A percentile compares a stretch with the other conserved stretches of the same genome.
Conservation (phyloP, 371 early-diverging fungal genomes). For the Gilbertella persicaria region DNA sequence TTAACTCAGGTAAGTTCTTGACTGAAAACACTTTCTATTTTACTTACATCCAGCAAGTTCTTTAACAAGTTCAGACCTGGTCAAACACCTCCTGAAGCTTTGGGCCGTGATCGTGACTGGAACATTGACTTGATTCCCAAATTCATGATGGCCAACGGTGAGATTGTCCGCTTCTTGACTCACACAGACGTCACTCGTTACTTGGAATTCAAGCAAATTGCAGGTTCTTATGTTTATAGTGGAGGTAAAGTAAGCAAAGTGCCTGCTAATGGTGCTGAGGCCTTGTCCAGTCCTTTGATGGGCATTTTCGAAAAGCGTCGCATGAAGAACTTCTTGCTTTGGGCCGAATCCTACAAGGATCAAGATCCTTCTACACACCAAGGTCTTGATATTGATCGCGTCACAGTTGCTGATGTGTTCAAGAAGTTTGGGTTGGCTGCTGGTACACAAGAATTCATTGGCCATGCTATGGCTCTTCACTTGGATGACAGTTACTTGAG, state of each 20-base stretch:
- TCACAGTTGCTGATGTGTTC: constrained; percentile 89
- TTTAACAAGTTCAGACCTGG: constrained; percentile 85
- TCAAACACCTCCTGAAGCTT: constrained; percentile 59
- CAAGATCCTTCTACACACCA: constrained; percentile 83
- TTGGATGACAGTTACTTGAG: constrained; percentile 92
- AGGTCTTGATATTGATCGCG: constrained; percentile 75
- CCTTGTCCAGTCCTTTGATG: constrained; percentile 86
- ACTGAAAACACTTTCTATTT: not conserved
- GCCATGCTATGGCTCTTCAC: constrained; percentile 97
- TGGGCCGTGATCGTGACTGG: constrained; percentile 94
- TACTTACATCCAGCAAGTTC: constrained; percentile 45
- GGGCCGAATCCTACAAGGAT: constrained; percentile 83
- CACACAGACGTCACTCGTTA: constrained; percentile 98
- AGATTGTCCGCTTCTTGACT: constrained; percentile 81
- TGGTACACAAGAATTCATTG: constrained; percentile 97
- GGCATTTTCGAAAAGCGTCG: constrained; percentile 97
- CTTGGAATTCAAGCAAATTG: constrained; percentile 97
- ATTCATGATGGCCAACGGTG: constrained; percentile 98
- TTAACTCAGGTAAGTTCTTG: constrained; percentile 75
- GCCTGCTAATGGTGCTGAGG: constrained; percentile 93
- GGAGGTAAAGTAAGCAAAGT: constrained; percentile 92
- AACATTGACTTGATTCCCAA: constrained; percentile 99
- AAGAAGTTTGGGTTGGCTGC: constrained; percentile 90
- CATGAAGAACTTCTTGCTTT: constrained; percentile 96
- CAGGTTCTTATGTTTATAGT: constrained; percentile 94